Percentiles rank a stretch among this genome's conserved stretches.
Evolutionary conservation across 192 early-diverging fungal genomes (phyloP).

Genomic region (Coemansia sp.): DNA sequence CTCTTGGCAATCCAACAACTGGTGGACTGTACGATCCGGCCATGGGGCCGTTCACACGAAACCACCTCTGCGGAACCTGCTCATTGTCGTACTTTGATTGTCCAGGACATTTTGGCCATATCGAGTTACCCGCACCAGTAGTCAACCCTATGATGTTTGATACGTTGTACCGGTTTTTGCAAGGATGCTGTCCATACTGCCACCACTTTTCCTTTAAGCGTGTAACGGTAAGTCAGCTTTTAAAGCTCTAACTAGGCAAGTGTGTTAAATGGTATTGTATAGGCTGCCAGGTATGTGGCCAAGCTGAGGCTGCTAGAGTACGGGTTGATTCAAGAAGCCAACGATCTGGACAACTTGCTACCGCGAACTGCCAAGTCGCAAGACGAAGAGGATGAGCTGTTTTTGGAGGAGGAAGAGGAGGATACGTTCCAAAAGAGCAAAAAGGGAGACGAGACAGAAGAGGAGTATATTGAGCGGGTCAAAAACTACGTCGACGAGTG

Average conservation of each 20-base stretch:
- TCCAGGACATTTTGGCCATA: constrained; percentile 97
- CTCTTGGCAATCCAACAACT: constrained; percentile 79
- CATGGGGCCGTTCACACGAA: constrained; percentile 86
- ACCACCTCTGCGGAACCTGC: constrained; percentile 82
- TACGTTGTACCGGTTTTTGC: constrained; percentile 84
- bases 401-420: constrained; percentile 3
- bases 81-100: constrained; percentile 75
- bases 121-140: constrained; percentile 82
- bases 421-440: background rate
- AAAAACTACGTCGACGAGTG: constrained; percentile 59
- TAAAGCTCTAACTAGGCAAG: too few species aligned
- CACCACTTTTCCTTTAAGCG: constrained; percentile 67
- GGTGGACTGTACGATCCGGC: constrained; percentile 94
- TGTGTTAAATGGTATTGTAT: constrained; percentile 5
- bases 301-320: constrained; percentile 84
- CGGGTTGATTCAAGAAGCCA: constrained; percentile 83
- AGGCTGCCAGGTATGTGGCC: constrained; percentile 58
- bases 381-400: constrained; percentile 39
- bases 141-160: constrained; percentile 94
- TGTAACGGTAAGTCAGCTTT: constrained; percentile 33
- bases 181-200: constrained; percentile 87
- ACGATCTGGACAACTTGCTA: constrained; percentile 68
- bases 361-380: constrained; percentile 50
- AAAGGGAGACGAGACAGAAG: constrained; percentile 31
- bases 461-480: constrained; percentile 64